Evolutionary conservation across 495 filamentous ascomycete genomes (phyloP).

Genomic region (Podospora tetraspora): DNA sequence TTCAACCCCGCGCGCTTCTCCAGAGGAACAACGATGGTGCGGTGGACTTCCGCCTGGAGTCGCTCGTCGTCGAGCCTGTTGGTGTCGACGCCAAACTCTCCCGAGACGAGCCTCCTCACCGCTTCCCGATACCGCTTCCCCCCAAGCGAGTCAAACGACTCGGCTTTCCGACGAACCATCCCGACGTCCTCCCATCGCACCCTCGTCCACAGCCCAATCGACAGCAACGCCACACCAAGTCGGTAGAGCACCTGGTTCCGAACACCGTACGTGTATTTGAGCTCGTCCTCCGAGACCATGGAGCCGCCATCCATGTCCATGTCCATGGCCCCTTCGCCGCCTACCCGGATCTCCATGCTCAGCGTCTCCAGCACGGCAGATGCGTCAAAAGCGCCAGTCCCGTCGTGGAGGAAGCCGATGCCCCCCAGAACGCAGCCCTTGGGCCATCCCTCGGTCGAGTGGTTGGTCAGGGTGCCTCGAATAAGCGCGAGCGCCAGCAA

Average conservation of each 20-base stretch:
- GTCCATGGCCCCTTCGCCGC: not conserved
- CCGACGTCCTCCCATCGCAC: slow-evolving; percentile 4
- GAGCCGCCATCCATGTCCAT: slow-evolving; percentile 7
- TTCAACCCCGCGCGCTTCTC: slow-evolving; percentile 5
- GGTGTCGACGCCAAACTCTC: slow-evolving; percentile 5
- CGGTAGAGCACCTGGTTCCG: slow-evolving; percentile 7
- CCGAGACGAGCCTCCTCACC: slow-evolving; percentile 3
- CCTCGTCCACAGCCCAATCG: slow-evolving; percentile 6
- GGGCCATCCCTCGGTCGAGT: slow-evolving; percentile 5
- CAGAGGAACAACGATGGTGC: slow-evolving; percentile 4
- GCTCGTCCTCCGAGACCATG: slow-evolving; percentile 6
- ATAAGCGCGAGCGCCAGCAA: slow-evolving; percentile 4
- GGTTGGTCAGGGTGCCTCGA: slow-evolving; percentile 1
- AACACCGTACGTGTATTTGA: slow-evolving; percentile 4
- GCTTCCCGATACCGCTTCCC: slow-evolving; percentile 2
- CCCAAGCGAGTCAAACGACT: slow-evolving; percentile 5
- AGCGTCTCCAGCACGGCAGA: slow-evolving; percentile 5
- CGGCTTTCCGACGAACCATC: slow-evolving; percentile 6
- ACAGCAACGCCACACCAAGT: slow-evolving; percentile 7
- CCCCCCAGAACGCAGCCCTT: slow-evolving; percentile 7
- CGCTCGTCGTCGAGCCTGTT: slow-evolving; percentile 7
- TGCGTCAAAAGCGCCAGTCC: not conserved
- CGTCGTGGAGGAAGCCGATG: not conserved
- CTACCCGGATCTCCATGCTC: slow-evolving; percentile 1
- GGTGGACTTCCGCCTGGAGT: slow-evolving; percentile 9